Conservation (phyloP, 352 stramenopile species). For the Elongisporangium undulatum region DNA sequence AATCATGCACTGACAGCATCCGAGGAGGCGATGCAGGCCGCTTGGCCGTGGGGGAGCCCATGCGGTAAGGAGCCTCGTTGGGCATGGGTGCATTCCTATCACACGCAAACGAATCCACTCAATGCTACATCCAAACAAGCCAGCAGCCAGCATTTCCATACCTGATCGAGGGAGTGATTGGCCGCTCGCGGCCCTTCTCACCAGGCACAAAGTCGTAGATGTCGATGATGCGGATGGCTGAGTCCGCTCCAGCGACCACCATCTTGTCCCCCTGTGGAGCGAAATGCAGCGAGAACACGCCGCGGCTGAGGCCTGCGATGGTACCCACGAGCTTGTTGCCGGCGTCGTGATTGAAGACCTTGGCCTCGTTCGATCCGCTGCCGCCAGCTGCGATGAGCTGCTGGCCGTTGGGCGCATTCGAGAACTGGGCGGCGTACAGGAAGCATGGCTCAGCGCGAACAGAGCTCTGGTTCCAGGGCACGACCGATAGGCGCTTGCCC, state of each 20-base stretch:
- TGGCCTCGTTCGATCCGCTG: constrained; percentile 88
- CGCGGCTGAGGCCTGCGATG: constrained; percentile 72
- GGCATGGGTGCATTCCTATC: constrained; percentile 48
- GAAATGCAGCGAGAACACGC: constrained; percentile 87
- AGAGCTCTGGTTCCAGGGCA: constrained; percentile 86
- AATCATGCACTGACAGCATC: constrained; percentile 38
- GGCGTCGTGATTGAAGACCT: constrained; percentile 82
- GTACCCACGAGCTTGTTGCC: constrained; percentile 82
- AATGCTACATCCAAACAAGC: background rate
- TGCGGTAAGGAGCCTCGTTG: constrained; percentile 23
- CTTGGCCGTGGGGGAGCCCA: constrained; percentile 32
- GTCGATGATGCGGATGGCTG: constrained; percentile 88
- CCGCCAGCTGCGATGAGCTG: constrained; percentile 83
- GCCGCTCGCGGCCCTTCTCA: constrained; percentile 64
- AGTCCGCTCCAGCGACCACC: constrained; percentile 79
- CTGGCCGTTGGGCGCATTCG: constrained; percentile 45
- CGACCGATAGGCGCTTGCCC: constrained; percentile 61
- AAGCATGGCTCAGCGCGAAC: constrained; percentile 79
- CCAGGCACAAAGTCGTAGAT: constrained; percentile 74
- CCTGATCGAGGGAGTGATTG: constrained; percentile 69
- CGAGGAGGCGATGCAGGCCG: constrained; percentile 47
- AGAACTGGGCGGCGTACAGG: constrained; percentile 88
- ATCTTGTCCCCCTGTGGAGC: constrained; percentile 68
- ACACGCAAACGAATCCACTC: background rate
- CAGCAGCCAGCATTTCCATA: constrained; percentile 7